phyloP scores from a whole-genome alignment of 2,329 filamentous ascomycete species.

The Ophiognomonia clavigignenti-juglandacearum region DNA sequence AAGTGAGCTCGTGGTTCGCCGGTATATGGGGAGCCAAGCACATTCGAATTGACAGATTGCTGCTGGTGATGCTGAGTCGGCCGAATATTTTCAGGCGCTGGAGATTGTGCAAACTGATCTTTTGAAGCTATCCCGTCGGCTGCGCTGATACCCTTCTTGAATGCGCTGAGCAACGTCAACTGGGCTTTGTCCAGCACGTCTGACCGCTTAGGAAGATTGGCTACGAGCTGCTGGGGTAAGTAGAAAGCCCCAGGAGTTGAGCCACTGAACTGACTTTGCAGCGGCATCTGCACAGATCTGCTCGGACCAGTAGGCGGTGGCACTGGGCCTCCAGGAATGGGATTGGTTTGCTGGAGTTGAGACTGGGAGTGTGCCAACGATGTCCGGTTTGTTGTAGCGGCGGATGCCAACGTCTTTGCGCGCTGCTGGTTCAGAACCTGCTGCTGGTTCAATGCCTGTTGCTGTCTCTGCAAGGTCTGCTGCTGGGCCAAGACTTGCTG shows the following conservation, averaged over 20 bases:
- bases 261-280: constrained; percentile 4
- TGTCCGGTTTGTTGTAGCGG: background rate
- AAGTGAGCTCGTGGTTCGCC: background rate
- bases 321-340: constrained; percentile 3
- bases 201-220: constrained; percentile 16
- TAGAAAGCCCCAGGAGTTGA: constrained; percentile 2
- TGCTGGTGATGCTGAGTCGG: constrained; percentile 10
- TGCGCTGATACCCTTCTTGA: constrained; percentile 29
- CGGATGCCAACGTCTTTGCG: background rate
- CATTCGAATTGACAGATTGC: constrained; percentile 3
- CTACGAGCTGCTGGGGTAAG: constrained; percentile 4
- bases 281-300: constrained; percentile 8
- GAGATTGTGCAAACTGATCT: constrained; percentile 10
- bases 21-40: constrained; percentile 18
- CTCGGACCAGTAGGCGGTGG: background rate
- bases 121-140: constrained; percentile 16
- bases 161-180: constrained; percentile 39
- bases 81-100: constrained; percentile 11
- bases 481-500: constrained; percentile 20
- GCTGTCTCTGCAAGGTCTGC: constrained; percentile 26
- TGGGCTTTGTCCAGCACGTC: constrained; percentile 35
- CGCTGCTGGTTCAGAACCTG: constrained; percentile 7
- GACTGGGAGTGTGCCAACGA: constrained; percentile 9
- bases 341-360: constrained; percentile 11
- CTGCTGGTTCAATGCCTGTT: constrained; percentile 1